Evolutionary conservation across 306 rosid genomes (phyloP), one percentile per base, ranked within the genome.

Genomic region (Urtica urens): DNA sequence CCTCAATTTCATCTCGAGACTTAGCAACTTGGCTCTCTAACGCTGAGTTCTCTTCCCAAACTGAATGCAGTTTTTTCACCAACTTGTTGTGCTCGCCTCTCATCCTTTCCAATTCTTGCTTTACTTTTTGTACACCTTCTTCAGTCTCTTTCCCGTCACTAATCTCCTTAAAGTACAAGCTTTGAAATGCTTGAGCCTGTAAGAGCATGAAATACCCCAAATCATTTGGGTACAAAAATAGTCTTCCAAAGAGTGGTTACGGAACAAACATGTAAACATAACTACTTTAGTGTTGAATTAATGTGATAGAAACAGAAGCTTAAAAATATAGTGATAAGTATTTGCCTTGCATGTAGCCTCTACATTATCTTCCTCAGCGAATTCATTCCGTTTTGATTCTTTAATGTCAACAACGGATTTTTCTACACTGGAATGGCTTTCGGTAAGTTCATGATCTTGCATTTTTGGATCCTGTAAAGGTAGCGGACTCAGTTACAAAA

Each of bases 121-220:
- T 81, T 38, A 62, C 74, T 58, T 55, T 59, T 38, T 50, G 65
- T 45, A 72, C 67, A 18, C 49, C 47, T 55, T 77, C 92, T 75
- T 66, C 88, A 57, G 73, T 37, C 59, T 79, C 81, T 55, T 69
- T 73, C 54, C 62, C 75, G 62, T 67, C 66, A 45, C 46, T 69
- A 39, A 64, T 61, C 78, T 81, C 95, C 69, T 59, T 63, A 23
- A 71, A 68, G 45, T 58, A 51, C 34, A 27, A 46, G 66, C 67
- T 69, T 69, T 72, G 79, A 54, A 75, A 71, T 54, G 78, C 60
- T 51, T 75, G 70, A 43, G 57, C 82, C 97, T 90, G 64, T 55
- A 58, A 62, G 58, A 58, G 57, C 51, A 49, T n/a, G 65, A 29
- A 63, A 66, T 26, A 62, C 60, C 42, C 49, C 52, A 29, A 38